Evolutionary conservation across 768 basidiomycete species (phyloP).

Genomic region (Kwoniella mangroviensis): DNA sequence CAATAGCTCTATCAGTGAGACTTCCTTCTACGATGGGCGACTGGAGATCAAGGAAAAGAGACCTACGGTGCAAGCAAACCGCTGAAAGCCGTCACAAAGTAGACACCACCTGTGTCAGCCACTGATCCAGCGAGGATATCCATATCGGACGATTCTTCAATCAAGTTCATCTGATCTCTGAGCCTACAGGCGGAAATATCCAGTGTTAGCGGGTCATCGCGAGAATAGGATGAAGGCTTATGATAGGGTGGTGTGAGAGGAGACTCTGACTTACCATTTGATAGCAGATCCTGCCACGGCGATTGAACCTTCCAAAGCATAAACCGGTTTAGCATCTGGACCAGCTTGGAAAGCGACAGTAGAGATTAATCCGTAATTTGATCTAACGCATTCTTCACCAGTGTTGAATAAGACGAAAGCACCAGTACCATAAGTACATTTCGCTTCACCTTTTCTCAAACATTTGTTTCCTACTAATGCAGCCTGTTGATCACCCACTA

Average conservation of each 20-base stretch:
- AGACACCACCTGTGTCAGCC: conserved; percentile 81
- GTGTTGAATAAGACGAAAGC: conserved; percentile 96
- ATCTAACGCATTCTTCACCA: conserved; percentile 81
- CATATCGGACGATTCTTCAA: conserved; percentile 78
- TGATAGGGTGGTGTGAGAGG: no score
- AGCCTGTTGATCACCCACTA: conserved; percentile 98
- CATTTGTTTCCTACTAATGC: conserved; percentile 97
- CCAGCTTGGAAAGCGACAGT: conserved; percentile 93
- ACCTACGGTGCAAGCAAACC: conserved; percentile 90
- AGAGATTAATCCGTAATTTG: conserved; percentile 82
- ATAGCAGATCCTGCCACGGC: conserved; percentile 94
- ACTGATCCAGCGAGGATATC: conserved; percentile 80
- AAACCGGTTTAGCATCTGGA: conserved; percentile 74
- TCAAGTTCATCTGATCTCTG: conserved; percentile 85
- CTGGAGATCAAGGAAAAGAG: not conserved
- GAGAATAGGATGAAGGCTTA: no score
- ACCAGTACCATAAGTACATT: conserved; percentile 97
- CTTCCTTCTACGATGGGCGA: no score
- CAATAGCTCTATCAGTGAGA: no score
- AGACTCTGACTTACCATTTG: conserved; percentile 68
- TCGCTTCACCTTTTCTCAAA: conserved; percentile 84
- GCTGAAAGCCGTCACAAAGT: conserved; percentile 95
- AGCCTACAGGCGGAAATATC: conserved; percentile 62
- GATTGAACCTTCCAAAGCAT: conserved; percentile 93
- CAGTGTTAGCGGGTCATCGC: not conserved